phyloP scores from a whole-genome alignment of 1,284 basidiomycete genomes.

The Malassezia brasiliensis region DNA sequence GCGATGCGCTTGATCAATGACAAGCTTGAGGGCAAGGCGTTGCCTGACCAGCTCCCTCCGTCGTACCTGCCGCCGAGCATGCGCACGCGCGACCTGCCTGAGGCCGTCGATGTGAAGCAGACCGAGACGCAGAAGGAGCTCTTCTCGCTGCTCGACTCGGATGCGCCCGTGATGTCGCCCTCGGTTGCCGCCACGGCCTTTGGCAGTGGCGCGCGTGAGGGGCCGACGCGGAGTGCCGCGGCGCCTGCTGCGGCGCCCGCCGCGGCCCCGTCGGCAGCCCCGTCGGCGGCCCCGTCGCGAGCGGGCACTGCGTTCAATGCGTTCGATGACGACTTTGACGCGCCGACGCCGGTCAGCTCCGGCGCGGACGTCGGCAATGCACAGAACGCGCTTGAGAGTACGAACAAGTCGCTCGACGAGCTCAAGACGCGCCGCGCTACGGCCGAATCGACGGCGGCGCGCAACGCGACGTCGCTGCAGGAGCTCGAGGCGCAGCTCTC shows the following conservation, averaged over 20 bases:
- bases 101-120: conserved; percentile 35
- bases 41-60: conserved; percentile 61
- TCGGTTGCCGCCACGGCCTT: conserved; percentile 31
- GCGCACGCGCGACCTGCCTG: conserved; percentile 50
- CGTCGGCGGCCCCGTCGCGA: not conserved
- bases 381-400: conserved; percentile 27
- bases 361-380: not conserved
- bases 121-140: conserved; percentile 49
- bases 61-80: conserved; percentile 72
- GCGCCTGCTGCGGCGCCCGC: not conserved
- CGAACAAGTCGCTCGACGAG: conserved; percentile 29
- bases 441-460: conserved; percentile 25
- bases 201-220: conserved; percentile 46
- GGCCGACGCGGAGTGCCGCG: not conserved
- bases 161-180: conserved; percentile 46
- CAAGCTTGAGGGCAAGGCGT: conserved; percentile 69
- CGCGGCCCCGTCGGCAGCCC: not conserved
- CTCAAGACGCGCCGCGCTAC: conserved; percentile 24
- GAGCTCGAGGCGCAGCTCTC: conserved; percentile 43
- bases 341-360: not conserved
- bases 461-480: conserved; percentile 24
- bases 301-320: conserved; percentile 1
- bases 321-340: conserved; percentile 13
- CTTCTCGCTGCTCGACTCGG: conserved; percentile 58
- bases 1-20: conserved; percentile 89